Conservation (phyloP, 164 flowering plant species). For the Stephania cephalantha region DNA sequence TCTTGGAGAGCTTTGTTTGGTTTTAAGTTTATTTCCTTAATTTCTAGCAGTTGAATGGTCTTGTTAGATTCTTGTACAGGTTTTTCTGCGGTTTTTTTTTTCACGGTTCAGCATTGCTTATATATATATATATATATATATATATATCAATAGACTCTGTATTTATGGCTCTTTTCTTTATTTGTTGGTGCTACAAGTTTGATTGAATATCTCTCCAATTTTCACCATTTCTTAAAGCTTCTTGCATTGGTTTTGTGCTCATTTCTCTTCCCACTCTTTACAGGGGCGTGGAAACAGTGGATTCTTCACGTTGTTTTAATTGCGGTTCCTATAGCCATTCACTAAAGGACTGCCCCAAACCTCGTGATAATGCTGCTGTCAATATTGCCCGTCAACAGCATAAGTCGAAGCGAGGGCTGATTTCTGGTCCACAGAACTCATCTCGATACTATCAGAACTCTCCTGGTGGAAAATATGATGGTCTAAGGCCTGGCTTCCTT, state of each 20-base stretch:
- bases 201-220: not conserved
- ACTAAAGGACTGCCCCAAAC: slow-evolving; percentile 86
- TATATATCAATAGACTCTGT: not conserved
- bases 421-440: slow-evolving; percentile 41
- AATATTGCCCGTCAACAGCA: slow-evolving; percentile 75
- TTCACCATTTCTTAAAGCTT: not conserved
- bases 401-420: slow-evolving; percentile 47
- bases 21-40: not conserved
- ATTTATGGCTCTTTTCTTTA: not conserved
- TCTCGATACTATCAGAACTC: slow-evolving; percentile 79
- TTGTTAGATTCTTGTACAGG: not conserved
- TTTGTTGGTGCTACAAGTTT: not conserved
- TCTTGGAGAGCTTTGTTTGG: not conserved
- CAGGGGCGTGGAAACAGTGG: slow-evolving; percentile 50
- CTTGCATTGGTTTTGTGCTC: not conserved
- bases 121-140: too few species aligned
- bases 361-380: slow-evolving; percentile 81
- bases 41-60: not conserved
- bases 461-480: slow-evolving; percentile 86
- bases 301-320: slow-evolving; percentile 84
- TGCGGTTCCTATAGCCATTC: slow-evolving; percentile 91
- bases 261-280: slow-evolving; percentile 5
- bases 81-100: not conserved
- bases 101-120: not conserved
- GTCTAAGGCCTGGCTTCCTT: slow-evolving; percentile 75